Conservation (phyloP, 352 stramenopile genomes). For the Phytophthora chlamydospora region DNA sequence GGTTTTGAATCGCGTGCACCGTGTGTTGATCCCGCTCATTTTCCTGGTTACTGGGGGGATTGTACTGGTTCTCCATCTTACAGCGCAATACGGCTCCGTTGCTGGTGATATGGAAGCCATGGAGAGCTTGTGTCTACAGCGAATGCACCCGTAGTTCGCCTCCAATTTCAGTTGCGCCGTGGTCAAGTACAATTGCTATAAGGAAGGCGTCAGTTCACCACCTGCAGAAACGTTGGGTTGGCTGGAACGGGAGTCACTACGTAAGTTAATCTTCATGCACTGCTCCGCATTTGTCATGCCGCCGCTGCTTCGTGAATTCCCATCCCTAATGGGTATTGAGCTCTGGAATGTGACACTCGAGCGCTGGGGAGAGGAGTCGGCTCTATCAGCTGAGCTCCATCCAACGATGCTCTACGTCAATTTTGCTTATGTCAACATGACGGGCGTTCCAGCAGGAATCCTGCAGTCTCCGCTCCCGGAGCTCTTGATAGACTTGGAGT, state of each 20-base stretch:
- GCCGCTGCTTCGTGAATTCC: conserved; percentile 32
- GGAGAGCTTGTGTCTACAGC: conserved; percentile 32
- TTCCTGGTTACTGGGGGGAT: conserved; percentile 13
- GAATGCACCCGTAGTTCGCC: conserved; percentile 47
- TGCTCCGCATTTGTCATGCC: conserved; percentile 49
- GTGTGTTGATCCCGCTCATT: conserved; percentile 30
- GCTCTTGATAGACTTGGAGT: conserved; percentile 51
- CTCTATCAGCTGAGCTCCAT: conserved; percentile 39
- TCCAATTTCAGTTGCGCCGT: conserved; percentile 43
- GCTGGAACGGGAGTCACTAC: conserved; percentile 32
- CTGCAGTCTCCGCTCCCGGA: conserved; percentile 36
- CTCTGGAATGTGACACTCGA: conserved; percentile 62
- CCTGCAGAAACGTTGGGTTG: background rate
- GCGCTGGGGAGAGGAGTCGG: conserved; percentile 39
- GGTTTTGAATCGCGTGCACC: conserved; percentile 8
- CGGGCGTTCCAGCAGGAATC: conserved; percentile 39
- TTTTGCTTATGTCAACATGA: conserved; percentile 54
- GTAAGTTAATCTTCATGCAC: conserved; percentile 53
- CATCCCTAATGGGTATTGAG: conserved; percentile 54
- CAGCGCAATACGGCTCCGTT: background rate
- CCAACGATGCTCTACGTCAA: conserved; percentile 38
- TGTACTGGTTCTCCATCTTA: conserved; percentile 15
- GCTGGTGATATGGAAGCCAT: background rate
- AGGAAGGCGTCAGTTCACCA: conserved; percentile 14
- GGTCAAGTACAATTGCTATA: conserved; percentile 46